These are phyloP conservation scores for Protomyces lactucae-debilis DNA, from an alignment of 1,139 yeast genomes.

Conservation along the genomic window DNA sequence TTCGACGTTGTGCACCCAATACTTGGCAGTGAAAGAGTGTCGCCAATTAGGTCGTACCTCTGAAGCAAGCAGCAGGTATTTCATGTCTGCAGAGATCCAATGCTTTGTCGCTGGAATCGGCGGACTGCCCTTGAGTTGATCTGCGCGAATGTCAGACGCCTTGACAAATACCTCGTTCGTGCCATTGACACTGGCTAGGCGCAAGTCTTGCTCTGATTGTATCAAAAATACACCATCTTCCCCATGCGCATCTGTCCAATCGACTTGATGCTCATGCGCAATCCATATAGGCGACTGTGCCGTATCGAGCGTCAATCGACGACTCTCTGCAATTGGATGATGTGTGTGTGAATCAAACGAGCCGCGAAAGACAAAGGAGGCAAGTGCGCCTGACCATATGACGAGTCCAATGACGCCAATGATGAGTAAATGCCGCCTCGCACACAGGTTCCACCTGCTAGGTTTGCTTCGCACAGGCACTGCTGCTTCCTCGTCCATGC, in stretches of 20 bases:
- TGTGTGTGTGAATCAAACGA: conserved; percentile 5
- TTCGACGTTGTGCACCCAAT: conserved; percentile 56
- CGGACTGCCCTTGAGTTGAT: conserved; percentile 1
- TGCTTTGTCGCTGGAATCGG: conserved; percentile 3
- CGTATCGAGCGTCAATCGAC: conserved; percentile 4
- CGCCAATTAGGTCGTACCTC: conserved; percentile 61
- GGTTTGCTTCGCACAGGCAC: not conserved
- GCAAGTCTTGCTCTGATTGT: not conserved
- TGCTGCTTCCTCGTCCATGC: not conserved
- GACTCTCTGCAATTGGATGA: conserved; percentile 11
- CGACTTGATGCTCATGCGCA: conserved; percentile 4
- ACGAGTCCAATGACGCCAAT: not conserved
- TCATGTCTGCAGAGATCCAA: conserved; percentile 28
- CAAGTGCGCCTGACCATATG: conserved; percentile 9
- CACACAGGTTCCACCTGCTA: not conserved
- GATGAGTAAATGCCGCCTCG: not conserved
- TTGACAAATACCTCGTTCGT: conserved; percentile 6
- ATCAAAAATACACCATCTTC: conserved; percentile 21
- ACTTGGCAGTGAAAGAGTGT: conserved; percentile 63
- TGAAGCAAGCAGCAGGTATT: conserved; percentile 37
- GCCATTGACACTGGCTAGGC: conserved; percentile 19
- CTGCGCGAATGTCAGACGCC: conserved; percentile 3
- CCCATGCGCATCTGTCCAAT: conserved; percentile 25
- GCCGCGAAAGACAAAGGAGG: conserved; percentile 2
- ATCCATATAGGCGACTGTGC: conserved; percentile 1